A percentile compares a stretch with the other conserved stretches of the same genome.
Conservation (phyloP, 106 monocot genomes). For the Dendrobium officinale region DNA sequence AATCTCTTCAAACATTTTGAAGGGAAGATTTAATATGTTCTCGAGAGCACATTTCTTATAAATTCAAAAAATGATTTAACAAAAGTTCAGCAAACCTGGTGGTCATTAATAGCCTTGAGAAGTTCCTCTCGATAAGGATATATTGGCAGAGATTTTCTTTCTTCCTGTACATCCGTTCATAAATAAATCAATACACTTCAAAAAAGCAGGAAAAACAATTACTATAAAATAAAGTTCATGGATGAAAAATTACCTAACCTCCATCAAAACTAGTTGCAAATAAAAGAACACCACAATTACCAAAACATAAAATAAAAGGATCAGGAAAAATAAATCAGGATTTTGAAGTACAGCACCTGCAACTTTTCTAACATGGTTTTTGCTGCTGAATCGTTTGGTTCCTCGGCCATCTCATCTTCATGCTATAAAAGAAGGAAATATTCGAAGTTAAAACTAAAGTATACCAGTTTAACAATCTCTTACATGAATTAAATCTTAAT, state of each 20-base stretch:
- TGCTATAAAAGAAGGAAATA: conserved; percentile 22
- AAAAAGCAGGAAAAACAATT: not conserved
- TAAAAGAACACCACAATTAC: not conserved
- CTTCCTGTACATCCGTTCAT: conserved; percentile 36
- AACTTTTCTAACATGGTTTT: conserved; percentile 55
- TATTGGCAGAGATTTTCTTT: conserved; percentile 82
- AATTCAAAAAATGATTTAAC: not conserved
- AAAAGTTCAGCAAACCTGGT: conserved; percentile 50
- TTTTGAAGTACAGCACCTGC: conserved; percentile 29
- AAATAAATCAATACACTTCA: conserved; percentile 1
- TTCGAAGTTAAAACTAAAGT: not conserved
- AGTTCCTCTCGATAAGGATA: conserved; percentile 76
- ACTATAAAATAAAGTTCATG: not conserved
- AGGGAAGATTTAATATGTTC: not conserved
- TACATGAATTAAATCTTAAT: not conserved
- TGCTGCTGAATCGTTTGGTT: conserved; percentile 28
- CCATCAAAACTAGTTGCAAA: not conserved
- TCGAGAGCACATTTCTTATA: not conserved
- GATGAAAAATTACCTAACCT: not conserved
- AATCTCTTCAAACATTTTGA: not conserved
- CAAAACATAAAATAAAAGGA: not conserved
- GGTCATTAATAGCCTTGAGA: conserved; percentile 66
- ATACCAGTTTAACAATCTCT: not conserved
- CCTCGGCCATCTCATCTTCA: conserved; percentile 40
- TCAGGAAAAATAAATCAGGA: not conserved